Conservation (phyloP, 83 land plant species). For the Isoetes engelmannii region DNA sequence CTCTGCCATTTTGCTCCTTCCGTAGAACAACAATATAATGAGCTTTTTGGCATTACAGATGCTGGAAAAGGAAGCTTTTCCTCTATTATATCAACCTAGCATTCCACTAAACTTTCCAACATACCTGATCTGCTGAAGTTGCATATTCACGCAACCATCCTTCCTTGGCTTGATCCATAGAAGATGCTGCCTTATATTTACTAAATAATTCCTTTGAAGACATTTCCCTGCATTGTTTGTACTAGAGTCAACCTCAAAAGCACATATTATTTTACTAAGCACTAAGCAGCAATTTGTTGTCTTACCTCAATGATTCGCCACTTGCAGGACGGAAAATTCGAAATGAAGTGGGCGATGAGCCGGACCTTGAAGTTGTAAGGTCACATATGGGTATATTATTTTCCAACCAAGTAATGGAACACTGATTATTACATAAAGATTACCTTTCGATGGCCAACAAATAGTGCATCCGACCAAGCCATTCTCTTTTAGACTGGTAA, state of each 20-base stretch:
- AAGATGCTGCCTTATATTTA: conserved; percentile 62
- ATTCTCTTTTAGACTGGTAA: conserved; percentile 89
- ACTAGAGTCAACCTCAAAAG: background rate
- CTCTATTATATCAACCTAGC: no score
- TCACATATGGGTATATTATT: background rate
- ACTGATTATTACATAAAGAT: background rate
- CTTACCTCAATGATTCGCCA: conserved; percentile 85
- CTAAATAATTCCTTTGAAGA: conserved; percentile 49
- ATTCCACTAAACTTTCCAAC: no score
- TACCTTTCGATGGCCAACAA: conserved; percentile 77
- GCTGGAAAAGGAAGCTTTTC: no score
- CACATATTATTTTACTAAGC: background rate
- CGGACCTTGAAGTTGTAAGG: conserved; percentile 17
- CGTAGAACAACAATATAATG: no score
- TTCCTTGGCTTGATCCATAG: conserved; percentile 55
- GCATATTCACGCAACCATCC: conserved; percentile 81
- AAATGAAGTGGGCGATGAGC: conserved; percentile 45
- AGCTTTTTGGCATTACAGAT: no score
- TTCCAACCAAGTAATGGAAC: background rate
- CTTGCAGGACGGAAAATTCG: conserved; percentile 74
- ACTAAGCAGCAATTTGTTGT: background rate
- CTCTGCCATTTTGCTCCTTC: no score
- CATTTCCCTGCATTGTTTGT: conserved; percentile 65
- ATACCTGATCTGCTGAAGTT: conserved; percentile 73
- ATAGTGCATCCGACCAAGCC: conserved; percentile 82